Conservation (phyloP, 164 flowering plant genomes). For the Nymphaea colorata region DNA sequence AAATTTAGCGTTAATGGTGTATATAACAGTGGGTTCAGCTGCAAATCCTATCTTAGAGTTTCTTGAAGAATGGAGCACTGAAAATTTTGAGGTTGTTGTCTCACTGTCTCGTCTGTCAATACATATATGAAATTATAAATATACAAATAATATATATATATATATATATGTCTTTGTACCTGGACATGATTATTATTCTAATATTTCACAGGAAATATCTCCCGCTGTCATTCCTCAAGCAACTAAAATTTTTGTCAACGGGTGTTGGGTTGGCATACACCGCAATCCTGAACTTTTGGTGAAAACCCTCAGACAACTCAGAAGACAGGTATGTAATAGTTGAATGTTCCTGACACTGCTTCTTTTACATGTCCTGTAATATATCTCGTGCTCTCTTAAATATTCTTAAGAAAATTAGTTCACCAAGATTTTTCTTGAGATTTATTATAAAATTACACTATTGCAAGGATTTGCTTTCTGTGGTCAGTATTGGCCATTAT, state of each 20-base stretch:
- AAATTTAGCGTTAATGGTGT: constrained; percentile 97
- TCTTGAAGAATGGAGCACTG: constrained; percentile 94
- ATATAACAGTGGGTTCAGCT: constrained; percentile 94
- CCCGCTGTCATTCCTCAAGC: constrained; percentile 94
- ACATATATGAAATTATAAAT: background rate
- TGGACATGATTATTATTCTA: background rate
- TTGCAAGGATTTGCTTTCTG: no score
- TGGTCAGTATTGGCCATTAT: no score
- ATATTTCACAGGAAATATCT: constrained; percentile 70
- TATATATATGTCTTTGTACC: background rate
- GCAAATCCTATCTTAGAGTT: constrained; percentile 89
- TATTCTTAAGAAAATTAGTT: no score
- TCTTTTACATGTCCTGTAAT: no score
- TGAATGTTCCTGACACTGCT: background rate
- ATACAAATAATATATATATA: no score
- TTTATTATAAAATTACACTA: no score
- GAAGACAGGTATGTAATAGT: constrained; percentile 56
- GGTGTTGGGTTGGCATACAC: constrained; percentile 98
- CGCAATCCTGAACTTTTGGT: constrained; percentile 95
- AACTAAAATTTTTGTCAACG: constrained; percentile 95
- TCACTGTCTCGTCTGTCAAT: background rate
- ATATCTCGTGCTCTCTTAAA: no score
- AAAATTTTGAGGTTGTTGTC: constrained; percentile 74
- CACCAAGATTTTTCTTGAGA: no score
- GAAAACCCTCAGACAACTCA: constrained; percentile 59